Evolutionary conservation across 441 rosid species (phyloP), one percentile per base, ranked within the genome.

Genomic region (Gossypium schwendimanii): DNA sequence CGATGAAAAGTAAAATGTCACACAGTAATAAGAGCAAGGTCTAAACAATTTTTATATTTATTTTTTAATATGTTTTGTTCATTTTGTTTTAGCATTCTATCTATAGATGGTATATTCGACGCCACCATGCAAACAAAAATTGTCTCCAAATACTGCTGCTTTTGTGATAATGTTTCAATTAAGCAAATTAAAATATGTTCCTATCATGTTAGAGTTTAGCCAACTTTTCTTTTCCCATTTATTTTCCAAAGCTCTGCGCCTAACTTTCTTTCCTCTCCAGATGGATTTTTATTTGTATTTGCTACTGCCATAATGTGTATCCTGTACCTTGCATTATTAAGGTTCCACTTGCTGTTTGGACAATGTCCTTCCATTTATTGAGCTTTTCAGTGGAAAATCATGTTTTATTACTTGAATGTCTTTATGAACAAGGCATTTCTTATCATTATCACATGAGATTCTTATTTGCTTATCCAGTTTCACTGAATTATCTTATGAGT

Each of bases 401-500:
- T 44, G 54, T 44, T 18, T 4, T 44, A 64, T 64, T 44, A 44
- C 5, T 64, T 44, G 69, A 44, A 26, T 31, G 7, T 44, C 54
- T 44, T 44, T 64, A 10, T 64, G 69, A 64, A 20, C 20, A 11
- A n/a, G 33, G 33, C 52, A 64, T 64, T 64, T 44, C 31, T 11
- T 64, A 44, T 44, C 49, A 36, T 64, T 64, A 21, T 18, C 69
- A 9, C 39, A 58, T 24, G 63, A 58, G 63, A 44, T 44, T 64
- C 69, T 41, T 44, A 21, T 44, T 64, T 7, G 9, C 54, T 64
- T 63, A 39, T 64, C 69, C 54, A 21, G 18, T 44, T 64, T 44
- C 18, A 24, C 18, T 44, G 69, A 64, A 44, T 44, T 64, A 68
- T 68, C 17, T 50, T n/a, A 24, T 44, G 69, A 64, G 54, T 64